Conservation (phyloP, 192 early-diverging fungal genomes). For the Kickxella alabastrina region DNA sequence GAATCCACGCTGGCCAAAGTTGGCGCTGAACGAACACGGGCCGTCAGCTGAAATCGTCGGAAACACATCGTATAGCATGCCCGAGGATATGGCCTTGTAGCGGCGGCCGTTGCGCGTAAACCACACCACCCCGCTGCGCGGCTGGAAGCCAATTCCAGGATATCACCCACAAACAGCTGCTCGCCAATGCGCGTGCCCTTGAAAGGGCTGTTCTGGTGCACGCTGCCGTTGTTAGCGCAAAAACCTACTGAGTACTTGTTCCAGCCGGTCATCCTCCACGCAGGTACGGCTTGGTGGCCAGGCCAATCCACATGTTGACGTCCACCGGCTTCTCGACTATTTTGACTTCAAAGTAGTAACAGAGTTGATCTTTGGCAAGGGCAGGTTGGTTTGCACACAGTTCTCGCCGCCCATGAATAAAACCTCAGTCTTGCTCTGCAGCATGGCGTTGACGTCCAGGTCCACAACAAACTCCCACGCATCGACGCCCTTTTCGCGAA, state of each 20-base stretch:
- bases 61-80: slow-evolving; percentile 69
- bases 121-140: slow-evolving; percentile 68
- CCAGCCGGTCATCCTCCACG: slow-evolving; percentile 71
- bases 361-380: slow-evolving; percentile 72
- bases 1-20: slow-evolving; percentile 77
- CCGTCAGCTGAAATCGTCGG: slow-evolving; percentile 51
- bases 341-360: slow-evolving; percentile 85
- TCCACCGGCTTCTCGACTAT: slow-evolving; percentile 68
- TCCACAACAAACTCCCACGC: slow-evolving; percentile 80
- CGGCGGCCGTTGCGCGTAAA: slow-evolving; percentile 73
- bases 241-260: slow-evolving; percentile 72
- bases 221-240: slow-evolving; percentile 61
- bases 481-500: slow-evolving; percentile 77
- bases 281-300: slow-evolving; percentile 70
- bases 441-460: slow-evolving; percentile 58
- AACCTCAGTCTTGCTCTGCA: slow-evolving; percentile 69
- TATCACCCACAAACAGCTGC: slow-evolving; percentile 67
- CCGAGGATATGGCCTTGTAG: slow-evolving; percentile 65
- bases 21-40: slow-evolving; percentile 56
- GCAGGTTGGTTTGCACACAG: slow-evolving; percentile 76
- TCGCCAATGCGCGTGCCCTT: slow-evolving; percentile 60
- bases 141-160: slow-evolving; percentile 74
- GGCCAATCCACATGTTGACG: slow-evolving; percentile 67
- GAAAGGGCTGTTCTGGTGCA: slow-evolving; percentile 67
- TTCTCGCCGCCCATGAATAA: slow-evolving; percentile 68